Percentiles rank a stretch among this genome's conserved stretches.
Evolutionary conservation across 2,329 filamentous ascomycete species (phyloP).

Genomic region (Fusarium domesticum): DNA sequence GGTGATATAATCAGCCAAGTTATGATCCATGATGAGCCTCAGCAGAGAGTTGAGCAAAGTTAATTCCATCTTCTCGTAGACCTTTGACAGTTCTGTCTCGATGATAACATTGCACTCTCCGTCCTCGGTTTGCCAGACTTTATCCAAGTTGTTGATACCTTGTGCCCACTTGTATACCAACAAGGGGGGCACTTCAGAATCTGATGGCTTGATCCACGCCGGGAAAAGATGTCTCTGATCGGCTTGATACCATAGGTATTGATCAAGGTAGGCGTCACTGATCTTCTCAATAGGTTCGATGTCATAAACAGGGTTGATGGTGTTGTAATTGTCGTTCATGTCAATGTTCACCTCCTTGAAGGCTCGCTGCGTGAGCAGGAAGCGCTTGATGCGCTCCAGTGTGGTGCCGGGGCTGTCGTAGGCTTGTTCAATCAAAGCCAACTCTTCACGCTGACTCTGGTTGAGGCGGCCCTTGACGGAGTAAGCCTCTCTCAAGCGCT

Average conservation of each 20-base stretch:
- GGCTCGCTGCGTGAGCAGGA: conserved; percentile 91
- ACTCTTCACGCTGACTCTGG: conserved; percentile 93
- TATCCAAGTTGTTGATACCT: conserved; percentile 95
- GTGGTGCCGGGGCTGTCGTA: conserved; percentile 98
- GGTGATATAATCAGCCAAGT: conserved; percentile 97
- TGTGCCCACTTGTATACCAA: conserved; percentile 99
- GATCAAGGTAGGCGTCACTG: conserved; percentile 95
- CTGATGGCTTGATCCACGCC: conserved; percentile 98
- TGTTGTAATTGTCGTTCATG: conserved; percentile 99
- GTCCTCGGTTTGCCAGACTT: conserved; percentile 90
- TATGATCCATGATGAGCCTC: conserved; percentile 98
- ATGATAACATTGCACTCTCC: conserved; percentile 99
- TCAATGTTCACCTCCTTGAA: conserved; percentile 99
- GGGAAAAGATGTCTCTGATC: conserved; percentile 97
- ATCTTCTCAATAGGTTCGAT: conserved; percentile 99
- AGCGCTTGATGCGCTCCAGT: conserved; percentile 92
- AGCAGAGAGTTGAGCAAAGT: conserved; percentile 91
- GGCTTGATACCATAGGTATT: conserved; percentile 98
- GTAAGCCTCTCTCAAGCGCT: conserved; percentile 90
- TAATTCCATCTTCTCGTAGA: conserved; percentile 98
- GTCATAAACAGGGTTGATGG: conserved; percentile 98
- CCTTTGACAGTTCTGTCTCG: conserved; percentile 96
- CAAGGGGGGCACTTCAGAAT: conserved; percentile 93
- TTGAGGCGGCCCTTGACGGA: conserved; percentile 96
- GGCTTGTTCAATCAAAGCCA: conserved; percentile 95